These are phyloP conservation scores for Stachybotrys echinatus DNA, from an alignment of 2,329 filamentous ascomycete species.

Conservation along the genomic window DNA sequence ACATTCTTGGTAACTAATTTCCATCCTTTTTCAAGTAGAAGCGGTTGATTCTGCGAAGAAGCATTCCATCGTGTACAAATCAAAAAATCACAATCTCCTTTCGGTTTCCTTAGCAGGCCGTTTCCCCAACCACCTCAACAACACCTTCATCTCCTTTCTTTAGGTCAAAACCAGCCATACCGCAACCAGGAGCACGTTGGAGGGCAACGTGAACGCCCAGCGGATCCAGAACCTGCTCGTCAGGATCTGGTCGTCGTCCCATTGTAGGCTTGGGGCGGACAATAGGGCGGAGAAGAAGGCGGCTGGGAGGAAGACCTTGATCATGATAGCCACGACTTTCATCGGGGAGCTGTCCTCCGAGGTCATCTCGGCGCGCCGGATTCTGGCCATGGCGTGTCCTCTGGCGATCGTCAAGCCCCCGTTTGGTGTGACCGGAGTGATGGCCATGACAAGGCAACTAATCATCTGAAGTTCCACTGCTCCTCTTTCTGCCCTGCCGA, in stretches of 20 bases:
- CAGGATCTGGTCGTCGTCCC: slow-evolving; percentile 6
- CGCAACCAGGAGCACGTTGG: slow-evolving; percentile 8
- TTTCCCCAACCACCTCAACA: background rate
- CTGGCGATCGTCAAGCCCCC: background rate
- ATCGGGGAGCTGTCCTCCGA: slow-evolving; percentile 19
- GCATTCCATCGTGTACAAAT: no score
- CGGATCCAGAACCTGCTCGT: slow-evolving; percentile 12
- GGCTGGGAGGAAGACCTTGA: slow-evolving; percentile 32
- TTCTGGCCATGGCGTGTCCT: slow-evolving; percentile 4
- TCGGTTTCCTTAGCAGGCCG: no score
- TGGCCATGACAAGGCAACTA: background rate
- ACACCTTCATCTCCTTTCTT: background rate
- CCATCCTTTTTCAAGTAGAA: no score
- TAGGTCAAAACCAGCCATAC: slow-evolving; percentile 1
- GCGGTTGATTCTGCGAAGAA: no score
- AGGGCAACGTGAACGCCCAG: slow-evolving; percentile 13
- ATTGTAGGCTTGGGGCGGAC: slow-evolving; percentile 11
- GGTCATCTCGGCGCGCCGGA: slow-evolving; percentile 3
- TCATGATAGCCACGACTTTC: slow-evolving; percentile 31
- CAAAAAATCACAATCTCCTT: no score
- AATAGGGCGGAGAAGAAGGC: slow-evolving; percentile 31
- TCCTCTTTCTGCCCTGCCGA: background rate
- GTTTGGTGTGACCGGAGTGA: background rate
- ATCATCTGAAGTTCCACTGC: background rate
- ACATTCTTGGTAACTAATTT: no score